Base-by-base conservation (phyloP, 192 early-diverging fungal species). In the Umbelopsis sp. region DNA sequence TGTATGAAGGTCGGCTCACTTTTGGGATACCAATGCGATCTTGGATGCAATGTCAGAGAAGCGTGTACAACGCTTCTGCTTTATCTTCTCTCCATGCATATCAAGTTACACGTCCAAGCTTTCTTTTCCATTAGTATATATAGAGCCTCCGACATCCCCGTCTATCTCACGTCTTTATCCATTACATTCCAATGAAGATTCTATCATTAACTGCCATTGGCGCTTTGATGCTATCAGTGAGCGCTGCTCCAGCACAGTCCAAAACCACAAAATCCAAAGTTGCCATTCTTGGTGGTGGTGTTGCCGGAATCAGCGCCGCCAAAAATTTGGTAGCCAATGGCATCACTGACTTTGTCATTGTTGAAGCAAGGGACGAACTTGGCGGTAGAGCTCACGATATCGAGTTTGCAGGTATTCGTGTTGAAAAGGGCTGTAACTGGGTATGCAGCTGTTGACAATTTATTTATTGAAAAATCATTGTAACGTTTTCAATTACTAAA, bases 381-480 rank as follows among this genome's bases (percentile, higher is more conserved):
- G 77, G 77, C 31, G 81, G 81, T 65, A 22, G 81, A 44, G 71
- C 75, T 32, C 73, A 80, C 44, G 56, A 75, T 51, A 70, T 67
- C 5, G 66, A 70, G 2, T 76, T 82, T 68, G 77, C 66, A 3
- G 75, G 51, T n/a, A 29, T 72, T 22, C 59, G 45, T 24, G 59
- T 82, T 32, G 81, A 81, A 56, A 14, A 74, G 11, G 79, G 79
- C 14, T 76, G 75, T 41, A 81, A 81, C 31, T 81, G 79, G 79
- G 79, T 71, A 70, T 12, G 65, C 21, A n/a, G n/a, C 5, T 41
- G 4, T 41, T 11, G 12, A 41, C 12, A 11, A 41, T 41, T 41
- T 1, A 41, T 41, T 38, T 1, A 3, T 11, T 41, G 38, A 41
- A 41, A 1, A 41, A 6, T 11, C 12, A 6, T 41, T 41, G 36